phyloP scores from a whole-genome alignment of 129 eudicot species.

The Rutidosis leptorrhynchoides region DNA sequence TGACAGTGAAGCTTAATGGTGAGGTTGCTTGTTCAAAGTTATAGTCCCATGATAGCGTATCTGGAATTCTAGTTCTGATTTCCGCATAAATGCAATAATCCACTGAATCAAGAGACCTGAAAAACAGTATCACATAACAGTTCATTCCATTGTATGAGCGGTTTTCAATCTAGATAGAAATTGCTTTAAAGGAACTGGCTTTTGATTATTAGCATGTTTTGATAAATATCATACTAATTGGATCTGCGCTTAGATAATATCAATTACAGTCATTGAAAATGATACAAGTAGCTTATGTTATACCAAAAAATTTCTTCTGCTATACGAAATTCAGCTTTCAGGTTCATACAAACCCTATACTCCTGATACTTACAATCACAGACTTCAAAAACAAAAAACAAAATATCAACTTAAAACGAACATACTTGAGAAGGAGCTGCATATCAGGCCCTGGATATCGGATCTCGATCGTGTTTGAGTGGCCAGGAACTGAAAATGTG shows the following conservation, averaged over 20 bases:
- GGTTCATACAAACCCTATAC: no score
- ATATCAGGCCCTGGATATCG: conserved; percentile 95
- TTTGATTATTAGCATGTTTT: no score
- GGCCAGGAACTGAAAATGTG: conserved; percentile 75
- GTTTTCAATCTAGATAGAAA: no score
- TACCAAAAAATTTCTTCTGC: no score
- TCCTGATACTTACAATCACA: neutral
- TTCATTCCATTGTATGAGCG: no score
- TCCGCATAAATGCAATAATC: conserved; percentile 86
- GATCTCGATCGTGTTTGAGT: conserved; percentile 56
- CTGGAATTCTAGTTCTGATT: conserved; percentile 91
- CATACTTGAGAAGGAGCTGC: conserved; percentile 99
- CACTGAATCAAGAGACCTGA: conserved; percentile 71
- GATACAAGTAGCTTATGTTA: no score
- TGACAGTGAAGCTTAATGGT: conserved; percentile 83
- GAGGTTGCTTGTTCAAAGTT: conserved; percentile 90
- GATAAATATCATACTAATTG: no score
- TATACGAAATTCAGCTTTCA: no score
- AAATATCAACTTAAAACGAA: no score
- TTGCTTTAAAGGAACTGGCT: neutral
- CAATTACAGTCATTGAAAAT: no score
- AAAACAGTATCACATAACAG: conserved; percentile 2
- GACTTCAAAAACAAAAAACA: neutral
- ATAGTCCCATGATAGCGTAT: conserved; percentile 93
- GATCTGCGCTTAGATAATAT: no score